Percentiles rank a stretch among this genome's conserved stretches.
These are phyloP conservation scores for Aspergillus sp. DNA, from an alignment of 2,329 filamentous ascomycete species.

Conservation along the genomic window DNA sequence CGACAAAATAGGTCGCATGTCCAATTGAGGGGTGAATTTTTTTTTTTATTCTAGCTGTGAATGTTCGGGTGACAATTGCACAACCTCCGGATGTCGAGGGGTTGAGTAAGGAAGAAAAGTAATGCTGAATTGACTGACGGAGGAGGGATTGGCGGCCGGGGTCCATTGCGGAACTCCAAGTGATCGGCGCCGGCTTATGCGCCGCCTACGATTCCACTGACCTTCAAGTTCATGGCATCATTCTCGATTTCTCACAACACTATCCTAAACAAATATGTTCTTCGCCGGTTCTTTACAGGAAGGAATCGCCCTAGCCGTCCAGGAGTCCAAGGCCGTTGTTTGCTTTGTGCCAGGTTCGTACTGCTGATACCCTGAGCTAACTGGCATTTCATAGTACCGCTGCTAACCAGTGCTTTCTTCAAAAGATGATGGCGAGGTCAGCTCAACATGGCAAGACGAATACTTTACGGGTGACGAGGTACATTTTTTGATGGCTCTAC, in stretches of 20 bases:
- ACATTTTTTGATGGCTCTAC: slow-evolving; percentile 9
- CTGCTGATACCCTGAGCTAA: neutral
- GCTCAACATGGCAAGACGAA: slow-evolving; percentile 69
- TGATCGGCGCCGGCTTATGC: slow-evolving; percentile 20
- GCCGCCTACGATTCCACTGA: slow-evolving; percentile 16
- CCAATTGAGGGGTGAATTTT: neutral
- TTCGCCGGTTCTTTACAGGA: slow-evolving; percentile 76
- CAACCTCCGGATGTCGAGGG: neutral
- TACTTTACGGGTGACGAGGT: slow-evolving; percentile 60
- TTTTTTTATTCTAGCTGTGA: neutral
- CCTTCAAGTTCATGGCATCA: neutral
- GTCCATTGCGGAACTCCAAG: slow-evolving; percentile 13
- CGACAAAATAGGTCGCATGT: slow-evolving; percentile 32
- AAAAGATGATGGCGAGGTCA: slow-evolving; percentile 68
- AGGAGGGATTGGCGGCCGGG: neutral
- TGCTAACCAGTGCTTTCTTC: slow-evolving; percentile 1
- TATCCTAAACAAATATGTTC: slow-evolving; percentile 61
- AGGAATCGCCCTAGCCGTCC: slow-evolving; percentile 74
- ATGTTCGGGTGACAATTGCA: neutral
- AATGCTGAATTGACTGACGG: neutral
- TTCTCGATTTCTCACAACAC: neutral
- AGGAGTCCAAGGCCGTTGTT: slow-evolving; percentile 72
- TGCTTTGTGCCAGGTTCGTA: slow-evolving; percentile 77
- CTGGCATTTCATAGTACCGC: neutral
- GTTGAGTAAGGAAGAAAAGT: neutral